Evolutionary conservation across 2,329 filamentous ascomycete genomes (phyloP).

Genomic region (Colletotrichum agaves): DNA sequence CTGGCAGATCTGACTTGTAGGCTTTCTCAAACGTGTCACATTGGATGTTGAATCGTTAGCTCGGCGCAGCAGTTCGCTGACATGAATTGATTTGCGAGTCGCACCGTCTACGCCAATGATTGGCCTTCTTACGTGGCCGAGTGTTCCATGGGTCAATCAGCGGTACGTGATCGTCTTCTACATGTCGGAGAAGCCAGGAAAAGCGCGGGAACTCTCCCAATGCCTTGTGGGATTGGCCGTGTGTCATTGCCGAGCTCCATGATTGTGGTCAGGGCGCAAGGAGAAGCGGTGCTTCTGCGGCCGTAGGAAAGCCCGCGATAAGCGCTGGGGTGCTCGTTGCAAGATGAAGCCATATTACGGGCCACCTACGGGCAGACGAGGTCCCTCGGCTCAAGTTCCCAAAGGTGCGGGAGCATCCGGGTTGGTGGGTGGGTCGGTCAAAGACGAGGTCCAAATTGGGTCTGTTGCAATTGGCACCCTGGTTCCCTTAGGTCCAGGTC

Average conservation of each 20-base stretch:
- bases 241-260: constrained; percentile 5
- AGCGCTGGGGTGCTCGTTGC: neutral
- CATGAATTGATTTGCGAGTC: no score
- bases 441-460: neutral
- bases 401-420: constrained; percentile 29
- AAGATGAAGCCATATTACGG: constrained; percentile 1
- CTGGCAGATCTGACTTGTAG: no score
- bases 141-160: no score
- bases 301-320: constrained; percentile 5
- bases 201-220: neutral
- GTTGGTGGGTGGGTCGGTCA: constrained; percentile 11
- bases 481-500: neutral
- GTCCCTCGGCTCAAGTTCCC: constrained; percentile 12
- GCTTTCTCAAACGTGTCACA: no score
- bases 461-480: neutral
- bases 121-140: no score
- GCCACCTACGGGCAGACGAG: neutral
- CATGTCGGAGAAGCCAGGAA: neutral
- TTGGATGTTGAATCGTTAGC: no score
- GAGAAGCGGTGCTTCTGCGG: neutral
- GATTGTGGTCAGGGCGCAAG: neutral
- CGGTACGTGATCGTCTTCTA: no score
- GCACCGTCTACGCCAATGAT: no score
- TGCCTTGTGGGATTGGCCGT: constrained; percentile 1
- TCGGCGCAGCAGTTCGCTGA: no score